Base-by-base conservation (phyloP, 768 basidiomycete genomes). In the Kwoniella dejecticola region DNA sequence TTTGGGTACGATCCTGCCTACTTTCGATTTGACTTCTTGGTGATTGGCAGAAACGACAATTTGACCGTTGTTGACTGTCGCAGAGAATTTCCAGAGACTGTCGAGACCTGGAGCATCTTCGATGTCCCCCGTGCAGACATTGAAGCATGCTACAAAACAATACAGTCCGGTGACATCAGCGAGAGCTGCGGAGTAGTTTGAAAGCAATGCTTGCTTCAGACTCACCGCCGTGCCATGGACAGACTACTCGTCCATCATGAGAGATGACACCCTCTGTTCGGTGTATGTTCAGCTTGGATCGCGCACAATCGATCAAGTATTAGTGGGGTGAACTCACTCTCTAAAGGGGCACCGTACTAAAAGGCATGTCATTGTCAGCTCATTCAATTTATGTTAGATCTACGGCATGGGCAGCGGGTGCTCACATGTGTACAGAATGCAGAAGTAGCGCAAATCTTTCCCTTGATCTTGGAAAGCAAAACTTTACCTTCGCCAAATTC, bases 71-170 rank as follows among this genome's bases (percentile, higher is more conserved):
- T 82, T 80, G 45, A 90, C 81, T 44, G 83, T 78, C 0, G 85
- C 84, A 60, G 86, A 84, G 84, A 89, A 96, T 0, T 86, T 86
- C 79, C 91, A 89, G 26, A 96, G 77, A 12, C 88, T 85, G 70
- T 84, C 81, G 11, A 90, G 87, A 10, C 90, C 92, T 15, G 92
- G 92, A 2, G 91, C 88, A 77, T 94, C 92, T 83, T 96, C 91
- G 47, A 58, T 75, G 41, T 75, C 68, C 60, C 60, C 61, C 62
- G 85, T 89, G 79, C 86, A 87, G 50, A 90, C 83, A 69, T 89
- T 89, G 83, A 92, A 95, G 79, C 91, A 93, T 30, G 91, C 91
- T 89, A 53, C 45, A 21, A 15, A 15, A 12, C n/a, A n/a, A 27
- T n/a, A 12, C 5, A 10, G 15, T 12, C 15, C n/a, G n/a, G n/a